Conservation (phyloP, 768 basidiomycete species). For the Thelephora ganbajun region DNA sequence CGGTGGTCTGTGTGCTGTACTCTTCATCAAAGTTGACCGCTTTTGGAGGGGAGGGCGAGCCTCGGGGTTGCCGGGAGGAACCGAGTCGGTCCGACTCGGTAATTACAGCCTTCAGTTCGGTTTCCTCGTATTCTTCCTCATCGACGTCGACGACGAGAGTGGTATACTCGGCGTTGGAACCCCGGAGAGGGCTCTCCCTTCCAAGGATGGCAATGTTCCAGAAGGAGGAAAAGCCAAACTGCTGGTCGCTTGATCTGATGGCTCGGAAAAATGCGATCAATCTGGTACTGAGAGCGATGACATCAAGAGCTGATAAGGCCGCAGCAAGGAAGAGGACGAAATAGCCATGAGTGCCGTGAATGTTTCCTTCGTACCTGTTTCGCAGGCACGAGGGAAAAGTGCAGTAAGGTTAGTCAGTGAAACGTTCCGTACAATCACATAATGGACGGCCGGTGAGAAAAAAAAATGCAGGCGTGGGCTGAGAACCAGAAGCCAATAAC, state of each 20-base stretch:
- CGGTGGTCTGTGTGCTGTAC: conserved; percentile 27
- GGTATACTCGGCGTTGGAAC: conserved; percentile 34
- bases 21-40: conserved; percentile 12
- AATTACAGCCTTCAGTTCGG: conserved; percentile 22
- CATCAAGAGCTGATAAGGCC: conserved; percentile 38
- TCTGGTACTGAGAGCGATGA: conserved; percentile 35
- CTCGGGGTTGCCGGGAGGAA: conserved; percentile 8
- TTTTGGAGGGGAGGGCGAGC: background rate
- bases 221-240: conserved; percentile 32
- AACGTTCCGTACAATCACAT: no score
- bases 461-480: no score
- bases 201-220: conserved; percentile 47
- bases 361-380: conserved; percentile 49
- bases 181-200: conserved; percentile 18
- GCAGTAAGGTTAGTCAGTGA: no score
- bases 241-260: conserved; percentile 21
- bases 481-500: no score
- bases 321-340: conserved; percentile 31
- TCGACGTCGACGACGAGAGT: conserved; percentile 41
- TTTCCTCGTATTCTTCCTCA: conserved; percentile 34
- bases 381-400: background rate
- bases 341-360: conserved; percentile 56
- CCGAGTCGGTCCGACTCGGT: conserved; percentile 2
- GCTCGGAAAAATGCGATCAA: conserved; percentile 30
- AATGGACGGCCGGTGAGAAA: no score